These are phyloP conservation scores for Madurella fahalii DNA, from an alignment of 2,329 filamentous ascomycete species.

Conservation along the genomic window DNA sequence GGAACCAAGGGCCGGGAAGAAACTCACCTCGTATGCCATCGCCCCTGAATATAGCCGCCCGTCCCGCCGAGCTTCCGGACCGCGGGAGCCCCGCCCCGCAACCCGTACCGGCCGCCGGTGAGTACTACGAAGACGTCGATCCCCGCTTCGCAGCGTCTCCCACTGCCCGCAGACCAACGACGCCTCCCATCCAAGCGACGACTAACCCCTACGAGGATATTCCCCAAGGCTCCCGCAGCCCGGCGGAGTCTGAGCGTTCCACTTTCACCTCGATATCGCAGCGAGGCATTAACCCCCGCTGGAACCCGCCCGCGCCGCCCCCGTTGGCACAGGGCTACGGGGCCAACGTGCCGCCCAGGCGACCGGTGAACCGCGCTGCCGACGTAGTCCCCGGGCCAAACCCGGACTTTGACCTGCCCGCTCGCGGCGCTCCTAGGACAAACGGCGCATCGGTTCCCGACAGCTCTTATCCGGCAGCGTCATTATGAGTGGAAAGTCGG, in stretches of 20 bases:
- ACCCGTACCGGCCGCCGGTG: constrained; percentile 30
- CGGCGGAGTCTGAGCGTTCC: constrained; percentile 71
- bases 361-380: constrained; percentile 50
- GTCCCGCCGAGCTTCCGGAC: constrained; percentile 35
- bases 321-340: constrained; percentile 41
- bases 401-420: constrained; percentile 77
- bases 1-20: constrained; percentile 46
- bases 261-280: constrained; percentile 91
- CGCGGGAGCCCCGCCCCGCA: constrained; percentile 32
- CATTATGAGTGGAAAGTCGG: background rate
- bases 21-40: constrained; percentile 45
- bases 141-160: constrained; percentile 68
- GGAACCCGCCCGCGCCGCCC: constrained; percentile 58
- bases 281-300: constrained; percentile 81
- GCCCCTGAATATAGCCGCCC: constrained; percentile 36
- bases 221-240: constrained; percentile 57
- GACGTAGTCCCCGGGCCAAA: constrained; percentile 75
- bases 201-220: constrained; percentile 33
- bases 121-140: constrained; percentile 92
- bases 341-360: constrained; percentile 33
- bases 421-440: constrained; percentile 24
- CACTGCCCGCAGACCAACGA: constrained; percentile 30
- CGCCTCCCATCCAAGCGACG: constrained; percentile 26
- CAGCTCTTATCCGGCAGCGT: constrained; percentile 46
- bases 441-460: constrained; percentile 48